A percentile compares a stretch with the other conserved stretches of the same genome.
Conservation (phyloP, 1,284 basidiomycete genomes). For the Ceratobasidium sp. region DNA sequence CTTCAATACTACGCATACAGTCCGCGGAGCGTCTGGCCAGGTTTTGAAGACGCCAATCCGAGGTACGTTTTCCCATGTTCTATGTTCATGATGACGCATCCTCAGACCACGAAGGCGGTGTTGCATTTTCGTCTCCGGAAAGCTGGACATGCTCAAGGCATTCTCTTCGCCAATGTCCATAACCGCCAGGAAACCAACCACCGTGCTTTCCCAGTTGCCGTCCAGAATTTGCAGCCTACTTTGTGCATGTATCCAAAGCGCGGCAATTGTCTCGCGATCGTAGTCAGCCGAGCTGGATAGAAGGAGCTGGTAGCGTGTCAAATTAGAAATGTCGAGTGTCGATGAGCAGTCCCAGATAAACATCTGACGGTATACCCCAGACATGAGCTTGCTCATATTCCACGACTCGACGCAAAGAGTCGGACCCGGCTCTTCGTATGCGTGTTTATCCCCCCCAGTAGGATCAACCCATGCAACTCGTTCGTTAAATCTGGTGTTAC, state of each 20-base stretch:
- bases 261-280: background rate
- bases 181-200: background rate
- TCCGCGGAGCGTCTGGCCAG: background rate
- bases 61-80: background rate
- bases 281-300: background rate
- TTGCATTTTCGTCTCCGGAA: constrained; percentile 3
- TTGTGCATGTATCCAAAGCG: background rate
- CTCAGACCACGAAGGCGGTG: constrained; percentile 8
- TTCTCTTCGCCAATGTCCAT: background rate
- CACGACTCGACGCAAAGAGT: background rate
- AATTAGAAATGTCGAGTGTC: background rate
- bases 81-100: background rate
- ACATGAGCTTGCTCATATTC: background rate
- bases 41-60: background rate
- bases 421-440: background rate
- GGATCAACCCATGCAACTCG: constrained; percentile 30
- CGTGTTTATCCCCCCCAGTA: constrained; percentile 18
- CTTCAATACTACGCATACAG: constrained; percentile 19
- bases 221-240: background rate
- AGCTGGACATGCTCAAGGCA: background rate
- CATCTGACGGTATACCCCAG: constrained; percentile 7
- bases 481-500: background rate
- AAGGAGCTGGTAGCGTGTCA: constrained; percentile 45
- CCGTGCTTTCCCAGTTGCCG: constrained; percentile 9
- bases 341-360: constrained; percentile 6